A percentile compares a stretch with the other conserved stretches of the same genome.
Evolutionary conservation across 805 yeast species (phyloP).

Genomic region (Metschnikowia hibisci): DNA sequence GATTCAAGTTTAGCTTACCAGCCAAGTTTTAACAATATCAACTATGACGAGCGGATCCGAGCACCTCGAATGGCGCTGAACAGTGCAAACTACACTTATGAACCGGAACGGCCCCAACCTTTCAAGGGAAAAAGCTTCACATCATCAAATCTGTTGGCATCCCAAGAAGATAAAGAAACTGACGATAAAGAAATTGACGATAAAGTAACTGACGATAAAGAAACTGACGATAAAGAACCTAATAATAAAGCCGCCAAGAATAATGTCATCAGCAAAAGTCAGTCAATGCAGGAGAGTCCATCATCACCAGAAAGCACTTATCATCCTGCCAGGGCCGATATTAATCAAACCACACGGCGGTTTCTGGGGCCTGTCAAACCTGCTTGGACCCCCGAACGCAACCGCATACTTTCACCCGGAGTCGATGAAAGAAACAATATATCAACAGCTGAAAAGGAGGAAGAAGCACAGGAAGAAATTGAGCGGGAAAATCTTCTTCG

Average conservation of each 20-base stretch:
- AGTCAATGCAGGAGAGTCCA: neutral
- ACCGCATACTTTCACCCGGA: constrained; percentile 7
- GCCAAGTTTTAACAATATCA: constrained; percentile 22
- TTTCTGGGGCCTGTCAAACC: constrained; percentile 16
- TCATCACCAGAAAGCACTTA: constrained; percentile 5
- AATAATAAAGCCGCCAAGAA: neutral
- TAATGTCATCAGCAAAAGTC: neutral
- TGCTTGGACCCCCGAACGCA: constrained; percentile 7
- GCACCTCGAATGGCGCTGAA: constrained; percentile 50
- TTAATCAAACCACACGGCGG: constrained; percentile 17
- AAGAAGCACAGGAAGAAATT: neutral
- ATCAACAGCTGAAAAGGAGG: neutral
- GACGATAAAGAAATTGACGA: neutral
- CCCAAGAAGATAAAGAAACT: neutral
- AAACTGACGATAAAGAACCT: neutral
- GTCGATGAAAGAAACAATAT: neutral
- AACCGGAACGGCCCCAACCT: constrained; percentile 17
- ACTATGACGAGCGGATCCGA: constrained; percentile 52
- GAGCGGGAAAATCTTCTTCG: constrained; percentile 17
- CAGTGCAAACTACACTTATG: constrained; percentile 23
- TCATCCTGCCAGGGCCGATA: constrained; percentile 16
- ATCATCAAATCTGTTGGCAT: constrained; percentile 1
- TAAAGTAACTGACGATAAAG: neutral
- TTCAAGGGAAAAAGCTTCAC: constrained; percentile 10
- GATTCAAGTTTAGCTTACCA: constrained; percentile 3